Evolutionary conservation across 78 protist species (phyloP).

Genomic region (Dictyostelium firmibasis): DNA sequence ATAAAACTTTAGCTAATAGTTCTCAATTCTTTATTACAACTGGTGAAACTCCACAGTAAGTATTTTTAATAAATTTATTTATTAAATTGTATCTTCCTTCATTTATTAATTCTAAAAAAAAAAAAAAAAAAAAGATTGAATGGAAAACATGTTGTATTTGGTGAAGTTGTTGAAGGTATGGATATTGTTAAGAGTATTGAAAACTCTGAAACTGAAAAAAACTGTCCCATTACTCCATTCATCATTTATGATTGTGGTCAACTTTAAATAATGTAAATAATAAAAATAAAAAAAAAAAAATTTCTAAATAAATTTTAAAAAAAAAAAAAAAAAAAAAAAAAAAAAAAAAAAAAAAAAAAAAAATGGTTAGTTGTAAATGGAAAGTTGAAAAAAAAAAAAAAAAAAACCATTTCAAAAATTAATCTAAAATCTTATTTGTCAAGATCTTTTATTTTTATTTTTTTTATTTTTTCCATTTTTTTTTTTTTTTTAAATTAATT

Average conservation of each 20-base stretch:
- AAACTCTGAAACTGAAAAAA: neutral
- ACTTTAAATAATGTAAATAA: neutral
- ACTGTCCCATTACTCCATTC: constrained; percentile 4
- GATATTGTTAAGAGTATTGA: constrained; percentile 86
- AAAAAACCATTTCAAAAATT: neutral
- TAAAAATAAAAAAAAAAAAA: neutral
- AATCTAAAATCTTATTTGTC: too few relatives aligned
- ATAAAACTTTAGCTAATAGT: constrained; percentile 82
- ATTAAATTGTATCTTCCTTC: too few relatives aligned
- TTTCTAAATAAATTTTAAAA: neutral
- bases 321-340: neutral
- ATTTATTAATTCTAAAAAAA: too few relatives aligned
- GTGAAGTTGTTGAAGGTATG: constrained; percentile 88
- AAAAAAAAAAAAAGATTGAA: constrained; percentile 72
- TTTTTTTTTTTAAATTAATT: constrained; percentile 12
- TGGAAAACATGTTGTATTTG: constrained; percentile 92
- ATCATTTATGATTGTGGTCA: constrained; percentile 70
- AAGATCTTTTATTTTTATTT: too few relatives aligned
- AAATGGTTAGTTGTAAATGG: too few relatives aligned
- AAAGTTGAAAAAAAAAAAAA: neutral
- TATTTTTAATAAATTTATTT: too few relatives aligned
- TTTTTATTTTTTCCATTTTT: neutral
- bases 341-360: neutral
- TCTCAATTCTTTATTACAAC: constrained; percentile 94
- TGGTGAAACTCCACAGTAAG: constrained; percentile 68